Conservation (phyloP, 108 stramenopile species). For the Skeletonema potamos region DNA sequence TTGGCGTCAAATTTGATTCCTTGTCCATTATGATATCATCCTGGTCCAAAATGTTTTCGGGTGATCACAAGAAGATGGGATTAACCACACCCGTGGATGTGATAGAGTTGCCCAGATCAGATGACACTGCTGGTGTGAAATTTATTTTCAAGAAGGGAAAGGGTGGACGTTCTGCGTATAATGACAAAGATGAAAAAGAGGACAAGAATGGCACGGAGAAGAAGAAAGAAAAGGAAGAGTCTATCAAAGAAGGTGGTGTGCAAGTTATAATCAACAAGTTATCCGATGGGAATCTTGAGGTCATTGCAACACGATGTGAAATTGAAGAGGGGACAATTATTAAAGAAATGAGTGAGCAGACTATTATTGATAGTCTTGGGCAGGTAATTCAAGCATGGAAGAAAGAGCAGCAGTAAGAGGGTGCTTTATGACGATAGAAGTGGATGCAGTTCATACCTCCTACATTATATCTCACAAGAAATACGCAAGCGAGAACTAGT, state of each 20-base stretch:
- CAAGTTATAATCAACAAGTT: conserved; percentile 27
- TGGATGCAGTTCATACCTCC: too few species aligned
- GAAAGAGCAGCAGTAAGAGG: conserved; percentile 13
- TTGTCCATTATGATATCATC: conserved; percentile 33
- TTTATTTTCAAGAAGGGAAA: conserved; percentile 14
- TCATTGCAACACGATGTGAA: conserved; percentile 42
- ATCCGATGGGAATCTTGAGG: conserved; percentile 4
- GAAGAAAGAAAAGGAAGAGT: conserved; percentile 14
- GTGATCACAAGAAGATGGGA: conserved; percentile 20
- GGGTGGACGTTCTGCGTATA: conserved; percentile 4
- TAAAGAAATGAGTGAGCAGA: conserved; percentile 59
- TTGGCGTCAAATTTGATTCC: conserved; percentile 37
- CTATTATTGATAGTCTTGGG: conserved; percentile 38
- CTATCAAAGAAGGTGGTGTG: conserved; percentile 44
- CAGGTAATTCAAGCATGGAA: conserved; percentile 42
- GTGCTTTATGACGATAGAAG: too few species aligned
- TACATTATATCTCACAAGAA: too few species aligned
- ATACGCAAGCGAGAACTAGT: not conserved
- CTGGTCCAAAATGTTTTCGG: conserved; percentile 32
- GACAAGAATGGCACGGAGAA: not conserved
- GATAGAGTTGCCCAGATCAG: not conserved
- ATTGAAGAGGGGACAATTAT: conserved; percentile 53
- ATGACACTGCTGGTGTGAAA: conserved; percentile 3
- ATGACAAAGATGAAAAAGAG: not conserved
- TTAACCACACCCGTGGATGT: conserved; percentile 47